Evolutionary conservation across 2,329 filamentous ascomycete species (phyloP).

Genomic region (Aspergillus viridinutans): DNA sequence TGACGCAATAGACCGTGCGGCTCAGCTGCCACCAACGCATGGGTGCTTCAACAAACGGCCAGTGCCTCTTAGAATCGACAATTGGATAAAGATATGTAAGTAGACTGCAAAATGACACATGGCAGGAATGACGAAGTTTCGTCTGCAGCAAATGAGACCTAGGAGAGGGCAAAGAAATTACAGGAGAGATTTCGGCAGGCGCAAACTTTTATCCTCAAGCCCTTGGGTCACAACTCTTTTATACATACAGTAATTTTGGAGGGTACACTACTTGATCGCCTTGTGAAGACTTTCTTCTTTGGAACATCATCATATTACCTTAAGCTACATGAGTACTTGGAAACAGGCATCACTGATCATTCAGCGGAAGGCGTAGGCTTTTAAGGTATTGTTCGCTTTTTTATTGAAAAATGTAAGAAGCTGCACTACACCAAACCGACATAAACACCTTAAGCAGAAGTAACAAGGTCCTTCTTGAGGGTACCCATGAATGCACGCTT

Average conservation of each 20-base stretch:
- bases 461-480: slow-evolving; percentile 93
- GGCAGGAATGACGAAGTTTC: not conserved
- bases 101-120: not conserved
- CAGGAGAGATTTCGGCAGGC: not conserved
- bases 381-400: slow-evolving; percentile 38
- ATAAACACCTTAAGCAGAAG: slow-evolving; percentile 50
- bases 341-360: not conserved
- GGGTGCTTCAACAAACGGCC: not conserved
- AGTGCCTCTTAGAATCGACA: not conserved
- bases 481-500: slow-evolving; percentile 97
- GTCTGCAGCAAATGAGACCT: not conserved
- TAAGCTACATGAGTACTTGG: not conserved
- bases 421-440: slow-evolving; percentile 34
- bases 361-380: slow-evolving; percentile 10
- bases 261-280: not conserved
- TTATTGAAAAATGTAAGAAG: slow-evolving; percentile 39
- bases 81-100: not conserved
- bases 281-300: not conserved
- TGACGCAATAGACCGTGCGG: slow-evolving; percentile 22
- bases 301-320: not conserved
- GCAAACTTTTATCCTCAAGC: not conserved
- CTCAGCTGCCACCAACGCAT: slow-evolving; percentile 13
- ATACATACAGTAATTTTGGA: not conserved
- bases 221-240: not conserved
- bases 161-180: not conserved